A percentile compares a stretch with the other conserved stretches of the same genome.
phyloP scores from a whole-genome alignment of 495 filamentous ascomycete species.

The Saxophila tyrrhenica region DNA sequence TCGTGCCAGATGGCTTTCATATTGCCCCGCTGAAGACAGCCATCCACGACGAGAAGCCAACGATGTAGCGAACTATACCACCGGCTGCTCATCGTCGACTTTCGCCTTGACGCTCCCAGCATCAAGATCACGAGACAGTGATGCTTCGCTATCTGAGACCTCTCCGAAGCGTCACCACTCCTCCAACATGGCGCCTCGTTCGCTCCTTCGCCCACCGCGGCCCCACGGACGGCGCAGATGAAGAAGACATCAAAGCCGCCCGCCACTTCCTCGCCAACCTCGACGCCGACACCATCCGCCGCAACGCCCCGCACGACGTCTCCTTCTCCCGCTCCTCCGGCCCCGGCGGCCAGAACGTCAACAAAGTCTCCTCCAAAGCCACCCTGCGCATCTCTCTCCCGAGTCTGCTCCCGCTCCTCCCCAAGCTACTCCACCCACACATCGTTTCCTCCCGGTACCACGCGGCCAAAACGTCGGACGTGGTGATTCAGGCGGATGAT shows the following conservation, averaged over 20 bases:
- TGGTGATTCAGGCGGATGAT: conserved; percentile 59
- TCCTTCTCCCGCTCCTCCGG: conserved; percentile 80
- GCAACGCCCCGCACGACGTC: conserved; percentile 51
- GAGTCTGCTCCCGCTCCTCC: conserved; percentile 50
- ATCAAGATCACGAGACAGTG: not conserved
- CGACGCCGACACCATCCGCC: conserved; percentile 45
- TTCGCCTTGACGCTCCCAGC: no score
- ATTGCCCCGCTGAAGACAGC: no score
- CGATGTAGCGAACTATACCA: no score
- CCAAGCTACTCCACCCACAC: conserved; percentile 51
- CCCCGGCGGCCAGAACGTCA: conserved; percentile 90
- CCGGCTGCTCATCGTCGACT: no score
- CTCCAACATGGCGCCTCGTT: not conserved
- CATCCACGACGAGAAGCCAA: no score
- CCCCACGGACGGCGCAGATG: not conserved
- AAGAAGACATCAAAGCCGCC: conserved; percentile 35
- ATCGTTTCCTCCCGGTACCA: conserved; percentile 61
- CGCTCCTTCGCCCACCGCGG: not conserved
- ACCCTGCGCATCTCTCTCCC: conserved; percentile 54
- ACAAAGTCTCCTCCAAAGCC: conserved; percentile 92
- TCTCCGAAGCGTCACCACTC: not conserved
- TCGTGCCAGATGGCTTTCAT: no score
- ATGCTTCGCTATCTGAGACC: not conserved
- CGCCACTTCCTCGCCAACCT: conserved; percentile 66
- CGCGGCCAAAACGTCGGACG: conserved; percentile 47